Evolutionary conservation across 495 filamentous ascomycete species (phyloP).

Genomic region (Neurospora cerealis): DNA sequence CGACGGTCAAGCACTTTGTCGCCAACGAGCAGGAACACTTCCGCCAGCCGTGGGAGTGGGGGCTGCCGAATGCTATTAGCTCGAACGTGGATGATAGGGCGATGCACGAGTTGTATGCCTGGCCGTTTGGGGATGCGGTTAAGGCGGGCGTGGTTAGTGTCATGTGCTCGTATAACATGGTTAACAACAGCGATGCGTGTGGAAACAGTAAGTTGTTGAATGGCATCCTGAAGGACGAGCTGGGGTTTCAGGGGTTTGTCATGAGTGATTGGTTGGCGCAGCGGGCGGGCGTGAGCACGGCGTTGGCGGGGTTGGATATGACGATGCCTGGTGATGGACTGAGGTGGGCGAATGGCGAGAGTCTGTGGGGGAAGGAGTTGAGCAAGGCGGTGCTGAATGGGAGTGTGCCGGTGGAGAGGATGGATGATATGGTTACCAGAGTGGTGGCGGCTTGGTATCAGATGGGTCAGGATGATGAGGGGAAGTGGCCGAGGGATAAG

Average conservation of each 20-base stretch:
- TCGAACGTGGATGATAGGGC: conserved; percentile 77
- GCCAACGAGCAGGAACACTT: conserved; percentile 70
- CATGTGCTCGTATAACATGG: conserved; percentile 85
- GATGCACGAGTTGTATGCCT: conserved; percentile 76
- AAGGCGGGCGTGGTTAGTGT: conserved; percentile 78
- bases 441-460: conserved; percentile 93
- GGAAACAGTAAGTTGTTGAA: conserved; percentile 89
- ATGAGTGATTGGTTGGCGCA: conserved; percentile 93
- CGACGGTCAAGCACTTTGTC: conserved; percentile 64
- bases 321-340: conserved; percentile 91
- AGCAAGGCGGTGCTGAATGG: conserved; percentile 72
- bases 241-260: conserved; percentile 91
- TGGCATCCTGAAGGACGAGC: conserved; percentile 86
- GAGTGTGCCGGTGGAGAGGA: conserved; percentile 66
- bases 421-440: conserved; percentile 91
- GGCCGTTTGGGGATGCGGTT: conserved; percentile 83
- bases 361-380: conserved; percentile 72
- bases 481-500: conserved; percentile 52
- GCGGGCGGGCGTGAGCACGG: conserved; percentile 66
- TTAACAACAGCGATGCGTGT: conserved; percentile 87
- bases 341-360: conserved; percentile 62
- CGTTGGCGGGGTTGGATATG: conserved; percentile 84
- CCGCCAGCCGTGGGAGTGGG: conserved; percentile 75
- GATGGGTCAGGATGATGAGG: conserved; percentile 67
- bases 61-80: conserved; percentile 60